Percentiles rank a stretch among this genome's conserved stretches.
These are phyloP conservation scores for Allium cepa DNA, from an alignment of 106 monocot species.

Conservation along the genomic window DNA sequence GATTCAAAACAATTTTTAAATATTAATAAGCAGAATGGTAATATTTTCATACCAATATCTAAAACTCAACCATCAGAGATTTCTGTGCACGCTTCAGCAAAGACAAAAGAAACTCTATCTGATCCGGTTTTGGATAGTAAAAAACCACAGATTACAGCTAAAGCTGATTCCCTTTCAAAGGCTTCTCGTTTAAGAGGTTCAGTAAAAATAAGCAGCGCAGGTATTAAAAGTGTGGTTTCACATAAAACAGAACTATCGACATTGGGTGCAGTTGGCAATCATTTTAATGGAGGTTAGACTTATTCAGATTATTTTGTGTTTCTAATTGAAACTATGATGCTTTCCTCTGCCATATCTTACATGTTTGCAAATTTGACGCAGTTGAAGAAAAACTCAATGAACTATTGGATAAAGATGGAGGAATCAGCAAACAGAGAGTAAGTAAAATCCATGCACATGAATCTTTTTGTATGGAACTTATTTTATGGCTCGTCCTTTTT, in stretches of 20 bases:
- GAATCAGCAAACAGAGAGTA: conserved; percentile 83
- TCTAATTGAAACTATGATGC: background rate
- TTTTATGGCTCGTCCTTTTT: background rate
- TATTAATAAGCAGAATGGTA: conserved; percentile 5
- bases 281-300: conserved; percentile 66
- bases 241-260: conserved; percentile 26
- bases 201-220: conserved; percentile 27
- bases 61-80: conserved; percentile 17
- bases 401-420: conserved; percentile 70
- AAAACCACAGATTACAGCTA: conserved; percentile 8
- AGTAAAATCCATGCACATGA: conserved; percentile 6
- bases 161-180: conserved; percentile 25
- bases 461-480: background rate
- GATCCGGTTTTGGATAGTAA: conserved; percentile 11
- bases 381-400: conserved; percentile 83
- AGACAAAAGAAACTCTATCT: background rate
- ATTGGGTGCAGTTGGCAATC: conserved; percentile 9
- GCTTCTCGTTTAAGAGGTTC: conserved; percentile 15
- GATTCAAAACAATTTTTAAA: conserved; percentile 2
- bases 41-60: conserved; percentile 10
- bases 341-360: background rate
- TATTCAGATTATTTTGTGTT: background rate
- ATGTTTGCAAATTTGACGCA: conserved; percentile 22
- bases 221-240: conserved; percentile 9
- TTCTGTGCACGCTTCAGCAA: conserved; percentile 13